Percentiles rank a stretch among this genome's conserved stretches.
phyloP scores from a whole-genome alignment of 371 early-diverging fungal species.

The Entomophthora muscae region DNA sequence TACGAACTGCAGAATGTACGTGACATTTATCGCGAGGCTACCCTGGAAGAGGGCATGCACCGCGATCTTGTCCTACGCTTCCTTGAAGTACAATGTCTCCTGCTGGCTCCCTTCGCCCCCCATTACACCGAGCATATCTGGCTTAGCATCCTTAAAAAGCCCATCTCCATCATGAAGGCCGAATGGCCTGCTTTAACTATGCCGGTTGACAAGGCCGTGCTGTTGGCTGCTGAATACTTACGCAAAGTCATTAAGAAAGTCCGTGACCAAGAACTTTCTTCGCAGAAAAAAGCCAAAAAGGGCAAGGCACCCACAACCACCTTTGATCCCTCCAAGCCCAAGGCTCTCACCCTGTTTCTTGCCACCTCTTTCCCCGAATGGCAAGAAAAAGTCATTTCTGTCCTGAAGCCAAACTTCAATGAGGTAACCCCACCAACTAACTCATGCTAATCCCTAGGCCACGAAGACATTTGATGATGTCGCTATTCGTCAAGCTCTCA shows the following conservation, averaged over 20 bases:
- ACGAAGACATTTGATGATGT: slow-evolving; percentile 45
- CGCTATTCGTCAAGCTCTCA: slow-evolving; percentile 46
- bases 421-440: slow-evolving; percentile 13
- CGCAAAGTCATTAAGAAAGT: slow-evolving; percentile 52
- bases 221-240: slow-evolving; percentile 66
- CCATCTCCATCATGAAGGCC: slow-evolving; percentile 32
- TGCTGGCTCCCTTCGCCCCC: slow-evolving; percentile 75
- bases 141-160: slow-evolving; percentile 53
- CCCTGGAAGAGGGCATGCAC: slow-evolving; percentile 65
- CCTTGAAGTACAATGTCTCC: slow-evolving; percentile 63
- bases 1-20: slow-evolving; percentile 84
- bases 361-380: slow-evolving; percentile 80
- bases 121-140: slow-evolving; percentile 91
- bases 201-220: slow-evolving; percentile 36
- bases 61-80: slow-evolving; percentile 57
- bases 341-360: slow-evolving; percentile 54
- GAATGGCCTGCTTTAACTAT: slow-evolving; percentile 44
- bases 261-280: slow-evolving; percentile 62
- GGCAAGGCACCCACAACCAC: slow-evolving; percentile 27
- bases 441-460: slow-evolving; percentile 12
- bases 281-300: slow-evolving; percentile 68
- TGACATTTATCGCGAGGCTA: slow-evolving; percentile 80
- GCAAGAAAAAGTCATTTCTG: slow-evolving; percentile 65
- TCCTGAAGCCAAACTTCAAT: slow-evolving; percentile 48
- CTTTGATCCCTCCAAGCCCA: slow-evolving; percentile 43